Conservation (phyloP, 495 filamentous ascomycete genomes). For the Lindgomyces ingoldianus region DNA sequence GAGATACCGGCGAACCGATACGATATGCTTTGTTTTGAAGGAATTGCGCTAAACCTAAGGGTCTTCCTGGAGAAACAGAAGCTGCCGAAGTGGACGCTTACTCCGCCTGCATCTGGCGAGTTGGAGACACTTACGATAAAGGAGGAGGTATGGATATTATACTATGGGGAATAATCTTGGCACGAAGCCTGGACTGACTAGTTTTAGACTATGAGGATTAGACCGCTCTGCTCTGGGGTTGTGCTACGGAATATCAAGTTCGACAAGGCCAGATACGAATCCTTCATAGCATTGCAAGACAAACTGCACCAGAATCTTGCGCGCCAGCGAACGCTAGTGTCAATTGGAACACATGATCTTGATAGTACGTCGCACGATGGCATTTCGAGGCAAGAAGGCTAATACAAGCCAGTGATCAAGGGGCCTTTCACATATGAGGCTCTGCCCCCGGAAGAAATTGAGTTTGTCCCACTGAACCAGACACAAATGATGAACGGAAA, state of each 20-base stretch:
- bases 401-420: constrained; percentile 56
- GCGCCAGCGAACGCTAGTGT: constrained; percentile 84
- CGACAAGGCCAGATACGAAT: constrained; percentile 85
- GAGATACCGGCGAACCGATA: constrained; percentile 99
- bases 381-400: neutral
- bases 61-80: constrained; percentile 78
- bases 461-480: constrained; percentile 89
- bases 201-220: constrained; percentile 68
- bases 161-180: neutral
- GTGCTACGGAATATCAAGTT: constrained; percentile 90
- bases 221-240: constrained; percentile 83
- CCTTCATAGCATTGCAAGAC: constrained; percentile 97
- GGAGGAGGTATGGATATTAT: constrained; percentile 56
- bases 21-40: constrained; percentile 98
- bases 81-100: constrained; percentile 76
- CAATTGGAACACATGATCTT: constrained; percentile 95
- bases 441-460: constrained; percentile 85
- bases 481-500: constrained; percentile 80
- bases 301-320: constrained; percentile 97
- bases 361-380: constrained; percentile 56
- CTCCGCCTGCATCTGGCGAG: constrained; percentile 69
- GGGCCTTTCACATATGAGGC: constrained; percentile 98
- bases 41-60: constrained; percentile 91
- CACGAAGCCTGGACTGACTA: constrained; percentile 16
- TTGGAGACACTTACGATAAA: constrained; percentile 77